A percentile compares a stretch with the other conserved stretches of the same genome.
phyloP scores from a whole-genome alignment of 208 protist species.

The Leishmania lainsoni region DNA sequence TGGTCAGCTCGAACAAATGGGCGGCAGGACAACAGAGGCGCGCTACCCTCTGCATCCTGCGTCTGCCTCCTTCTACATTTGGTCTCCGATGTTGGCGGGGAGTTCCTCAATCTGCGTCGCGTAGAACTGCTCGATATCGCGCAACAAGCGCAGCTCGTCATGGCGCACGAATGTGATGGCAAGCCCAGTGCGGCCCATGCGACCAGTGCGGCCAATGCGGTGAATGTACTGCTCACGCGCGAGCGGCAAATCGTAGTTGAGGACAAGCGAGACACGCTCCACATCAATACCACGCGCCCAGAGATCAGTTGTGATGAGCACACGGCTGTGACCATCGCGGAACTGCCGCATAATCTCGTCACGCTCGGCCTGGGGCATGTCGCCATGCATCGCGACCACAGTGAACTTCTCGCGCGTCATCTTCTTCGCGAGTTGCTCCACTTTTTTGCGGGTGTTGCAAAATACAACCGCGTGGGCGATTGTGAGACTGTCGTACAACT shows the following conservation, averaged over 20 bases:
- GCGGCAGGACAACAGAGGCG: neutral
- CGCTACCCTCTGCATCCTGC: neutral
- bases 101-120: conserved; percentile 97
- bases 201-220: conserved; percentile 96
- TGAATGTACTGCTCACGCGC: conserved; percentile 94
- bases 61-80: conserved; percentile 39
- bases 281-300: conserved; percentile 97
- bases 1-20: neutral
- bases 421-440: conserved; percentile 98
- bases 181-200: conserved; percentile 98
- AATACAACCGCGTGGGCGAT: conserved; percentile 99
- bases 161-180: conserved; percentile 99
- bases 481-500: conserved; percentile 98
- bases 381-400: conserved; percentile 96
- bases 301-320: conserved; percentile 99
- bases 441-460: conserved; percentile 98
- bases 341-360: conserved; percentile 98
- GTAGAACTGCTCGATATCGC: conserved; percentile 98
- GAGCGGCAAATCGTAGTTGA: conserved; percentile 98
- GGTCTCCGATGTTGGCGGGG: conserved; percentile 82
- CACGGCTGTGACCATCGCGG: conserved; percentile 94
- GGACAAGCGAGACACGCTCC: conserved; percentile 97
- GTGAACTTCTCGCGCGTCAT: conserved; percentile 96
- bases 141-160: conserved; percentile 91
- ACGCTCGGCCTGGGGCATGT: conserved; percentile 98